Conservation (phyloP, 2,329 filamentous ascomycete species). For the Botrytis sinoallii region DNA sequence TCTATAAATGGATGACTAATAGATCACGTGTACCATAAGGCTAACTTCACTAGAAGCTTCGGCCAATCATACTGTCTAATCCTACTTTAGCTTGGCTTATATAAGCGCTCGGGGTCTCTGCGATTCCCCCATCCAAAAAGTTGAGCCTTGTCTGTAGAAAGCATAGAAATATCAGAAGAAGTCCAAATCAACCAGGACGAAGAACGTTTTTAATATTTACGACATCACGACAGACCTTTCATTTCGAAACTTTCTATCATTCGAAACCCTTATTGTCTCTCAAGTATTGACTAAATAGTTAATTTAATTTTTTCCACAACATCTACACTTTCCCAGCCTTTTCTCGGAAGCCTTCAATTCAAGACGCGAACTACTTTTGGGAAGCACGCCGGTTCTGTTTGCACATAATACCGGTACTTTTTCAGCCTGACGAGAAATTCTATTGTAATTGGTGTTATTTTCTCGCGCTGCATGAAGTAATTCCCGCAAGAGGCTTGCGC, state of each 20-base stretch:
- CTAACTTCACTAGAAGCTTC: background rate
- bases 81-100: background rate
- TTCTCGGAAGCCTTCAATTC: background rate
- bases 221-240: constrained; percentile 6
- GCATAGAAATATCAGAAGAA: constrained; percentile 4
- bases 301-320: background rate
- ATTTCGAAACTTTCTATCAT: background rate
- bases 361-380: background rate
- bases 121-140: constrained; percentile 6
- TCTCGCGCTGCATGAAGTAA: constrained; percentile 18
- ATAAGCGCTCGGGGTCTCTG: constrained; percentile 11
- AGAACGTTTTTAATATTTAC: constrained; percentile 7
- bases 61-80: background rate
- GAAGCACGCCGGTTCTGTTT: constrained; percentile 1
- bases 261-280: constrained; percentile 1
- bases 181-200: constrained; percentile 3
- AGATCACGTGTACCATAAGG: background rate
- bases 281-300: background rate
- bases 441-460: constrained; percentile 1
- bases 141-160: constrained; percentile 12
- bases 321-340: background rate
- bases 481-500: constrained; percentile 28
- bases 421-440: background rate
- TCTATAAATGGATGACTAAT: background rate
- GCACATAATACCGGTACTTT: constrained; percentile 5